These are phyloP conservation scores for Schwanniomyces vanrijiae DNA, from an alignment of 805 yeast genomes.

Conservation along the genomic window DNA sequence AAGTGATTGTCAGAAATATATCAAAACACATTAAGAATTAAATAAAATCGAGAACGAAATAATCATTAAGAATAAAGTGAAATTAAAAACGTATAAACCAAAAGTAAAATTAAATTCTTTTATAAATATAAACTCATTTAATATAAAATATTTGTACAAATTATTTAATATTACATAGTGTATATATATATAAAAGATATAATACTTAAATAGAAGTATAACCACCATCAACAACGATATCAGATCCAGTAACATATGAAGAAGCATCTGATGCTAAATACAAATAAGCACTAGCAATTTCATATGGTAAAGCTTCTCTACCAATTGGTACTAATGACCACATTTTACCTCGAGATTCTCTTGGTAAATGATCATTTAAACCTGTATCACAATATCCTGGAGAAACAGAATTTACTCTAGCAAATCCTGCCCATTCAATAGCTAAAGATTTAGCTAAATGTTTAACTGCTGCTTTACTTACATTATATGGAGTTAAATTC, in stretches of 20 bases:
- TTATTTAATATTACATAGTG: too few relatives aligned
- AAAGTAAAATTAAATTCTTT: too few relatives aligned
- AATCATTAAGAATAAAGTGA: too few relatives aligned
- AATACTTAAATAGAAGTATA: neutral
- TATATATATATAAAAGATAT: neutral
- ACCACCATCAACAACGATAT: conserved; percentile 31
- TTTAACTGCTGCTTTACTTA: conserved; percentile 37
- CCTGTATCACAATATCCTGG: conserved; percentile 43
- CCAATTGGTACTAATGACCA: conserved; percentile 21
- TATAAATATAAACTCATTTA: too few relatives aligned
- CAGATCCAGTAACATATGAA: conserved; percentile 35
- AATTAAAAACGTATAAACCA: too few relatives aligned
- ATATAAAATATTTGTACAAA: too few relatives aligned
- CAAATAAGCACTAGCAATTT: conserved; percentile 32
- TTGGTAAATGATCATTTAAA: neutral
- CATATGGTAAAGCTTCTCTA: conserved; percentile 34
- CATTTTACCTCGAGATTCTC: conserved; percentile 22
- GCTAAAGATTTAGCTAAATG: conserved; percentile 38
- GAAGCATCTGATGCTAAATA: conserved; percentile 38
- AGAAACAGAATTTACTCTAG: conserved; percentile 38
- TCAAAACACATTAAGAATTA: too few relatives aligned
- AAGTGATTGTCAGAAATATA: too few relatives aligned
- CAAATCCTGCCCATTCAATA: conserved; percentile 34
- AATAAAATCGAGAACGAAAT: too few relatives aligned
- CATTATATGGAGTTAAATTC: conserved; percentile 28